These are phyloP conservation scores for Ogataea minuta DNA, from an alignment of 805 yeast genomes.

Conservation along the genomic window DNA sequence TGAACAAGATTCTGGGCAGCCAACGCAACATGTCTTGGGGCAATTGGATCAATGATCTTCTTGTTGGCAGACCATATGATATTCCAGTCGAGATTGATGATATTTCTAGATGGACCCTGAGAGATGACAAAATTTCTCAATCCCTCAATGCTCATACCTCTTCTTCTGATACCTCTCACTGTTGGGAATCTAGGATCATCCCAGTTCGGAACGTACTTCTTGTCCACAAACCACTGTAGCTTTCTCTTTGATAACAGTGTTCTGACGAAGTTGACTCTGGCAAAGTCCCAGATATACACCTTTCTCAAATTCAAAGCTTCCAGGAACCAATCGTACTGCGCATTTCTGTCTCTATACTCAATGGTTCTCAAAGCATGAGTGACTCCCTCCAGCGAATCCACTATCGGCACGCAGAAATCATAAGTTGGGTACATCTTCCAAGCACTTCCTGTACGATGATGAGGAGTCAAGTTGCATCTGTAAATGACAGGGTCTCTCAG, in stretches of 20 bases:
- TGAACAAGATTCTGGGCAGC: slow-evolving; percentile 62
- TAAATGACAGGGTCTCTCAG: slow-evolving; percentile 97
- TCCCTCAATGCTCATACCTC: slow-evolving; percentile 99
- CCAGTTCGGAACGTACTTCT: slow-evolving; percentile 85
- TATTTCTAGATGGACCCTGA: slow-evolving; percentile 98
- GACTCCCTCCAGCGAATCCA: slow-evolving; percentile 93
- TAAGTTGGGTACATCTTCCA: slow-evolving; percentile 99
- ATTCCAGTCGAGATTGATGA: slow-evolving; percentile 96
- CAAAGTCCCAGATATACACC: slow-evolving; percentile 97
- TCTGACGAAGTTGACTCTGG: slow-evolving; percentile 94
- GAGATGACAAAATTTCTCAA: slow-evolving; percentile 87
- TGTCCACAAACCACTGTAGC: slow-evolving; percentile 98
- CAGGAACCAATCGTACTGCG: slow-evolving; percentile 96
- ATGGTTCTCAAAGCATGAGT: slow-evolving; percentile 97
- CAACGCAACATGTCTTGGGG: slow-evolving; percentile 92
- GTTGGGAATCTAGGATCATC: slow-evolving; percentile 99
- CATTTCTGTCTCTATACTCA: slow-evolving; percentile 98
- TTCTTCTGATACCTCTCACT: slow-evolving; percentile 97
- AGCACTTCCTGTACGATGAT: slow-evolving; percentile 87
- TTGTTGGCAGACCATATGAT: slow-evolving; percentile 97
- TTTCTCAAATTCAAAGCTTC: slow-evolving; percentile 78
- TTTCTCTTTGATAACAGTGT: slow-evolving; percentile 95
- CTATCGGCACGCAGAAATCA: slow-evolving; percentile 98
- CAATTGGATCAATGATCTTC: slow-evolving; percentile 94
- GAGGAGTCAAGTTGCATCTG: slow-evolving; percentile 97